phyloP scores from a whole-genome alignment of 305 asterid species.

The Nicotiana rustica region DNA sequence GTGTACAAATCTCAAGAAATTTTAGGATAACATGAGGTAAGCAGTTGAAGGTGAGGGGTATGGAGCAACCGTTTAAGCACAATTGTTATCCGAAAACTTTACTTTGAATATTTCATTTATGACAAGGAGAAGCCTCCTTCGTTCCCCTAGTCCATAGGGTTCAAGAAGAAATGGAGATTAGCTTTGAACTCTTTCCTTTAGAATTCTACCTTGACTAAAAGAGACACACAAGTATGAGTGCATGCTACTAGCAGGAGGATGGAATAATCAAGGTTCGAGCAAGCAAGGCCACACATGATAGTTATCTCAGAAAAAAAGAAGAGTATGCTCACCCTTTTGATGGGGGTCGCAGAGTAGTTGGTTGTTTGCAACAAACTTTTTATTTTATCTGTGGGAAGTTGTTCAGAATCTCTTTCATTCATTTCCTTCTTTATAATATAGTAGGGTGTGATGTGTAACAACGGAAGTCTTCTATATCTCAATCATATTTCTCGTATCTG shows the following conservation, averaged over 20 bases:
- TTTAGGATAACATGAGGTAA: neutral
- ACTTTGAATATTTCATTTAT: neutral
- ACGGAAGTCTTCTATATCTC: neutral
- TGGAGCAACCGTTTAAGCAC: slow-evolving; percentile 4
- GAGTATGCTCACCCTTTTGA: neutral
- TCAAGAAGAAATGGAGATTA: neutral
- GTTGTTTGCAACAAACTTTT: slow-evolving; percentile 16
- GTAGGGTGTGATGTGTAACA: neutral
- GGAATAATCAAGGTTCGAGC: neutral
- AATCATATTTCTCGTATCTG: neutral
- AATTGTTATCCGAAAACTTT: neutral
- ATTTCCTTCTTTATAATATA: slow-evolving; percentile 14
- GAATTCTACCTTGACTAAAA: slow-evolving; percentile 18
- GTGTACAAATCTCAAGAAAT: neutral
- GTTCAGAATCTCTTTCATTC: slow-evolving; percentile 19
- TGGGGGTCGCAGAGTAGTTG: neutral
- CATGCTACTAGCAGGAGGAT: neutral
- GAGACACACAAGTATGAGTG: slow-evolving; percentile 1
- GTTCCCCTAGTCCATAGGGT: neutral
- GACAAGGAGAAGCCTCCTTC: neutral
- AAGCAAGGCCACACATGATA: neutral
- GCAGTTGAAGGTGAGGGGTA: slow-evolving; percentile 16
- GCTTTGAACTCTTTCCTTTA: slow-evolving; percentile 1
- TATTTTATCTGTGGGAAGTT: neutral
- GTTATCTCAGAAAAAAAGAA: neutral